Evolutionary conservation across 805 yeast species (phyloP), one percentile per base, ranked within the genome.

Genomic region (Schwanniomyces polymorphus): DNA sequence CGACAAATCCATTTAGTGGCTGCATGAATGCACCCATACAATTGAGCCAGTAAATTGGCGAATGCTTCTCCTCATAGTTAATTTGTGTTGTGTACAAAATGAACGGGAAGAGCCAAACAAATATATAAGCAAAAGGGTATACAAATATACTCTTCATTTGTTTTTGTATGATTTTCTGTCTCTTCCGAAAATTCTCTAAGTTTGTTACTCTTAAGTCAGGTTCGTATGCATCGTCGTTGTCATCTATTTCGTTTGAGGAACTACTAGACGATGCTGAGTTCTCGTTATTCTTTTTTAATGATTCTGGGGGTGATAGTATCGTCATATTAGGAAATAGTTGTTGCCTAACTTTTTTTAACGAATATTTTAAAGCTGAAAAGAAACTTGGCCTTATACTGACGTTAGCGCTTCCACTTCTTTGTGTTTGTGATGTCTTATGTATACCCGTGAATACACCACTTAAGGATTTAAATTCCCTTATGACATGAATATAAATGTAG

Each of bases 81-180:
- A 77, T 70, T 57, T 79, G 82, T 8, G 88, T 74, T 46, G 82
- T 73, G 56, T 86, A 87, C 29, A 81, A 72, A 5, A 85, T 77
- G 50, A 88, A 79, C 1, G 97, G 97, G 53, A 87, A 84, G 17
- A 85, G 59, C 97, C 97, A 91, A 41, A 90, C 65, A 25, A 86
- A 73, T 48, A 89, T 74, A 64, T 89, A 91, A 2, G 96, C 86
- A 37, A 86, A 68, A 3, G 97, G 97, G 61, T 91, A 91, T 40
- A 91, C 75, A 64, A 91, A 89, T 41, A 91, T 85, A 27, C 85
- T 76, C 57, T 83, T 83, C 78, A 88, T 82, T 67, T 91, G 96
- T 47, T 83, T 82, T 60, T 85, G 82, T 43, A 91, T 87, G 51
- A 79, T 77, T 26, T 76, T 66, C 53, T 90, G 83, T 16, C 94